A percentile compares a stretch with the other conserved stretches of the same genome.
Evolutionary conservation across 2,329 filamentous ascomycete species (phyloP).

Genomic region (Amauroascus niger): DNA sequence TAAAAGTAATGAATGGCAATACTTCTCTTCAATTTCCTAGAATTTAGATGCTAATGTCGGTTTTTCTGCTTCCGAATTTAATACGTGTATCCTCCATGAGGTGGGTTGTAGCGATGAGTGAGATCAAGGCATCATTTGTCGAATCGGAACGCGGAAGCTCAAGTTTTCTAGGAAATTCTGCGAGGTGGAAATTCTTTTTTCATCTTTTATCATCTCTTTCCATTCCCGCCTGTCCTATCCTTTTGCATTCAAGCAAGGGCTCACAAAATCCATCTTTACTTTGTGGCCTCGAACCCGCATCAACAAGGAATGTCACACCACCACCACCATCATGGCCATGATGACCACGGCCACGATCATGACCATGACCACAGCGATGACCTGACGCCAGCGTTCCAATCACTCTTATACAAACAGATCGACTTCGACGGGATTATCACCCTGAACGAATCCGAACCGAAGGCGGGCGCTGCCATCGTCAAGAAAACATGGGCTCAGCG

Average conservation of each 20-base stretch:
- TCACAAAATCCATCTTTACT: not conserved
- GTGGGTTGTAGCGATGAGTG: not conserved
- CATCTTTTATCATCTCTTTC: not conserved
- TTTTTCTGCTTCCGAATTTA: too few relatives aligned
- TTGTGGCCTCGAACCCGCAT: not conserved
- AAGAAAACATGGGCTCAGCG: conserved; percentile 89
- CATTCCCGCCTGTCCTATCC: not conserved
- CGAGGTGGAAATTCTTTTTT: not conserved
- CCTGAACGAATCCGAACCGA: conserved; percentile 65
- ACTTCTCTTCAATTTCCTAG: too few relatives aligned
- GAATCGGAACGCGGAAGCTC: not conserved
- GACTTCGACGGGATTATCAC: conserved; percentile 77
- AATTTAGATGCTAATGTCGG: not conserved
- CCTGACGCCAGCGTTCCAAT: conserved; percentile 81
- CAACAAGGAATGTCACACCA: conserved; percentile 17
- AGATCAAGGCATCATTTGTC: not conserved
- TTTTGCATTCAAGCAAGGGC: not conserved
- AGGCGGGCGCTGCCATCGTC: conserved; percentile 63
- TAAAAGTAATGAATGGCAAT: not conserved
- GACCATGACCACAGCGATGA: conserved; percentile 85
- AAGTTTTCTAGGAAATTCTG: not conserved
- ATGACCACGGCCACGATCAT: conserved; percentile 41
- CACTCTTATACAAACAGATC: conserved; percentile 84
- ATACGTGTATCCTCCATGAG: too few relatives aligned
- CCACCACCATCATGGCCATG: conserved; percentile 32